Percentiles rank a stretch among this genome's conserved stretches.
Evolutionary conservation across 345 rosid genomes (phyloP).

Genomic region (Heritiera littoralis): DNA sequence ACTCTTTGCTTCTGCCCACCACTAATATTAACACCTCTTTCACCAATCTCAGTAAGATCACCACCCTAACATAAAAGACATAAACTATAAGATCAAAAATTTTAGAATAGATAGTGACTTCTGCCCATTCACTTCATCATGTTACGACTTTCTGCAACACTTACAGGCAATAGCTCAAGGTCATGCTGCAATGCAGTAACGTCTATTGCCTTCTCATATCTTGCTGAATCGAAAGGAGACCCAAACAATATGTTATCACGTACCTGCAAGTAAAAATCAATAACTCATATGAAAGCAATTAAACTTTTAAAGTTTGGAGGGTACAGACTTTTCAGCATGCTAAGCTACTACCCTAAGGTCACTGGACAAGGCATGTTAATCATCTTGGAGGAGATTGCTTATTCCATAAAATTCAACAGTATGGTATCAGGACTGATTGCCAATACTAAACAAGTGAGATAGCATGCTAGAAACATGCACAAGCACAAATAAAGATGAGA

Average conservation of each 20-base stretch:
- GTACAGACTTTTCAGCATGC: slow-evolving; percentile 7
- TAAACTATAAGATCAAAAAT: slow-evolving; percentile 21
- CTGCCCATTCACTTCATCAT: not conserved
- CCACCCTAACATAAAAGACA: slow-evolving; percentile 65
- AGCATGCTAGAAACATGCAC: not conserved
- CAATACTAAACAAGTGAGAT: slow-evolving; percentile 11
- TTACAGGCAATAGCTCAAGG: slow-evolving; percentile 88
- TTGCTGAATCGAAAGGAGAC: slow-evolving; percentile 70
- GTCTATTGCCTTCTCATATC: slow-evolving; percentile 83
- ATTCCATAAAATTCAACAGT: not conserved
- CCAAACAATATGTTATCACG: slow-evolving; percentile 93
- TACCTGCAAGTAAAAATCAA: slow-evolving; percentile 52
- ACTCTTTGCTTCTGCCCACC: slow-evolving; percentile 99
- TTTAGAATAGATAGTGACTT: slow-evolving; percentile 1
- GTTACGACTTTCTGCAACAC: slow-evolving; percentile 30
- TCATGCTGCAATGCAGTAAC: slow-evolving; percentile 91
- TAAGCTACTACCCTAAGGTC: not conserved
- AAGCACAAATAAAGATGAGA: not conserved
- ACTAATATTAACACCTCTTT: slow-evolving; percentile 98
- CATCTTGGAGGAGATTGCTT: not conserved
- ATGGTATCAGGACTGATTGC: not conserved
- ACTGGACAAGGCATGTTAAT: not conserved
- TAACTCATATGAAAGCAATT: slow-evolving; percentile 6
- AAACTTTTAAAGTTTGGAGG: slow-evolving; percentile 4
- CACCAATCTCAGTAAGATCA: slow-evolving; percentile 99